These are phyloP conservation scores for Dothiorella sarmentorum DNA, from an alignment of 2,329 filamentous ascomycete genomes.

Conservation along the genomic window DNA sequence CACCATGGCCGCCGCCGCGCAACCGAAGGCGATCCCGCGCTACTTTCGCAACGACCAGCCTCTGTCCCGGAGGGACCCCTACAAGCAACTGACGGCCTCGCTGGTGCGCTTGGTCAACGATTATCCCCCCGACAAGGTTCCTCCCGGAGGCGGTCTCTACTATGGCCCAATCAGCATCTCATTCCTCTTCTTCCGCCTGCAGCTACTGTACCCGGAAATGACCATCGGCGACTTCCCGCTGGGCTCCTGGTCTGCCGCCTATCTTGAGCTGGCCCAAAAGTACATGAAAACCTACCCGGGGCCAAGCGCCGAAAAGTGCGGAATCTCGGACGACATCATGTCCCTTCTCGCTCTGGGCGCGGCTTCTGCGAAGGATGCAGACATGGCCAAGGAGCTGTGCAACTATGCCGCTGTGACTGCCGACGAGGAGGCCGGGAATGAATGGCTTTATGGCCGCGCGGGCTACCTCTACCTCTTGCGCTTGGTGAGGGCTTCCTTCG, in stretches of 20 bases:
- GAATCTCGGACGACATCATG: slow-evolving; percentile 51
- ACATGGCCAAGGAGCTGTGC: slow-evolving; percentile 50
- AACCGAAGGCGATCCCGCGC: slow-evolving; percentile 32
- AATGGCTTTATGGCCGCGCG: slow-evolving; percentile 65
- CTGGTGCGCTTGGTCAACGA: slow-evolving; percentile 48
- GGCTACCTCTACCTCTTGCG: slow-evolving; percentile 67
- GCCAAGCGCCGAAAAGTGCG: slow-evolving; percentile 45
- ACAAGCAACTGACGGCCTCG: slow-evolving; percentile 50
- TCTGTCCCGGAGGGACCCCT: slow-evolving; percentile 40
- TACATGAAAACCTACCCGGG: slow-evolving; percentile 49
- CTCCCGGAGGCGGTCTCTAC: slow-evolving; percentile 48
- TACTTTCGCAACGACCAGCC: slow-evolving; percentile 42
- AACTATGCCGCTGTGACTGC: slow-evolving; percentile 46
- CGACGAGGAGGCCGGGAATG: slow-evolving; percentile 51
- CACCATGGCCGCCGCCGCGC: slow-evolving; percentile 12
- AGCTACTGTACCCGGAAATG: slow-evolving; percentile 48
- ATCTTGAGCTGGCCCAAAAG: slow-evolving; percentile 49
- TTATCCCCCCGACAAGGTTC: slow-evolving; percentile 45
- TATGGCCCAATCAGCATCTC: slow-evolving; percentile 50
- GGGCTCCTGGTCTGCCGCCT: slow-evolving; percentile 49
- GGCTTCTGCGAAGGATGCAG: slow-evolving; percentile 47
- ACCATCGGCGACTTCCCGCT: slow-evolving; percentile 45
- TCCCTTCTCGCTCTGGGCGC: slow-evolving; percentile 49
- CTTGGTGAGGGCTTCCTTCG: slow-evolving; percentile 57
- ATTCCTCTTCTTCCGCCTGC: slow-evolving; percentile 49